Percentiles rank a stretch among this genome's conserved stretches.
phyloP scores from a whole-genome alignment of 1,284 basidiomycete species.

The Cystobasidium pallidum region DNA sequence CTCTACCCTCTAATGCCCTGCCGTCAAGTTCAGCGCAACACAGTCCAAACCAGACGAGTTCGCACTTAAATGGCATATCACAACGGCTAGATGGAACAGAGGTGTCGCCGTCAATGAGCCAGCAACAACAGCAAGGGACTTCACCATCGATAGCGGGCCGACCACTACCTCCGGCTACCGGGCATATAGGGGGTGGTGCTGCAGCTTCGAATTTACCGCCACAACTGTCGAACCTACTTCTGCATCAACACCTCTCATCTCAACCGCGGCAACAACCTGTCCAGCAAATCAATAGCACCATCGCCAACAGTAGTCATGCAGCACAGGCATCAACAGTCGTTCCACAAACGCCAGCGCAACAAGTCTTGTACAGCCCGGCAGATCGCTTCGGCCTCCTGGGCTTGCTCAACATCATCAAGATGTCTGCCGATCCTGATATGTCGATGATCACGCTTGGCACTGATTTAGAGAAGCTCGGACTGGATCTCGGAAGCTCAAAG shows the following conservation, averaged over 20 bases:
- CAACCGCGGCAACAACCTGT: conserved; percentile 7
- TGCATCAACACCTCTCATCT: conserved; percentile 39
- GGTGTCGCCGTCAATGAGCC: conserved; percentile 14
- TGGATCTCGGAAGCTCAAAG: conserved; percentile 85
- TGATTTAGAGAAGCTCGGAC: conserved; percentile 87
- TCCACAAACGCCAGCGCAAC: conserved; percentile 71
- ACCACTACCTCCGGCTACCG: conserved; percentile 8
- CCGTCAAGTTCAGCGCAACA: conserved; percentile 20
- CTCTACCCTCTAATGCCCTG: conserved; percentile 33
- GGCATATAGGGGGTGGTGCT: background rate
- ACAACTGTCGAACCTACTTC: conserved; percentile 34
- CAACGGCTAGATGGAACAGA: conserved; percentile 30
- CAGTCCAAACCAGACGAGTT: conserved; percentile 38
- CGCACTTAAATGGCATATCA: conserved; percentile 33
- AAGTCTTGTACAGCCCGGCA: conserved; percentile 88
- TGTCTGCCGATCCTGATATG: conserved; percentile 77
- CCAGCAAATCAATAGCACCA: conserved; percentile 23
- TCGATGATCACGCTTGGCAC: conserved; percentile 85
- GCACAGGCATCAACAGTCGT: conserved; percentile 11
- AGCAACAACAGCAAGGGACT: conserved; percentile 12
- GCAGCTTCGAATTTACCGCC: conserved; percentile 21
- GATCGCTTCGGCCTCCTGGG: conserved; percentile 94
- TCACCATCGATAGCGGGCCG: conserved; percentile 34
- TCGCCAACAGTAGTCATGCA: conserved; percentile 12
- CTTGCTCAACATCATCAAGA: conserved; percentile 87